These are phyloP conservation scores for Bipolaris oryzae DNA, from an alignment of 2,329 filamentous ascomycete species.

Conservation along the genomic window DNA sequence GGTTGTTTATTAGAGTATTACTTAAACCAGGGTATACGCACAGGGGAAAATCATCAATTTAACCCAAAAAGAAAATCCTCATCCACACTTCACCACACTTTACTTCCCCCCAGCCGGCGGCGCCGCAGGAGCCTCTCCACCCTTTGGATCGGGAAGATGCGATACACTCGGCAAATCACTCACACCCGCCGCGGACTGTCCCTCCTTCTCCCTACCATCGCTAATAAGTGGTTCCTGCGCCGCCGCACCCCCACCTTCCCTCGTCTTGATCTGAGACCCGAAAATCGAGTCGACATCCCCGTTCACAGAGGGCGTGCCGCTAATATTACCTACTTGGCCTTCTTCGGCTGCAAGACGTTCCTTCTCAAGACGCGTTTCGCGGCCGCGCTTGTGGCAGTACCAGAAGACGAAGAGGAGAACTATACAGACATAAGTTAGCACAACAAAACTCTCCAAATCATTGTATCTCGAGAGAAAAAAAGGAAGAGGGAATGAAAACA, in stretches of 20 bases:
- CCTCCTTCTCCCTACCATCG: conserved; percentile 31
- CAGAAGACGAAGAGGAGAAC: conserved; percentile 93
- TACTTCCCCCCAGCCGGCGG: conserved; percentile 21
- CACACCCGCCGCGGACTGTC: conserved; percentile 27
- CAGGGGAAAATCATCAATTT: conserved; percentile 22
- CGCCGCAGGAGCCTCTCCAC: conserved; percentile 23
- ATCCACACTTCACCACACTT: neutral
- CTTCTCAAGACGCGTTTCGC: conserved; percentile 77
- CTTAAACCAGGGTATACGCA: conserved; percentile 20
- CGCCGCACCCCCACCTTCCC: conserved; percentile 17
- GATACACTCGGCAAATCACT: conserved; percentile 45
- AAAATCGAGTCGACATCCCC: conserved; percentile 41
- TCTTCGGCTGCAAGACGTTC: conserved; percentile 53
- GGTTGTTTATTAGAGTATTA: no score
- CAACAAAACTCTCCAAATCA: no score
- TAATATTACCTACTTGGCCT: conserved; percentile 31
- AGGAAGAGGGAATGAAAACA: no score
- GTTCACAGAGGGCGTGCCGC: conserved; percentile 38
- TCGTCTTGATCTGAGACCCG: conserved; percentile 28
- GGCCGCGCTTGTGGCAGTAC: conserved; percentile 97
- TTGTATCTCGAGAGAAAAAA: no score
- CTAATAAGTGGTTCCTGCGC: conserved; percentile 27
- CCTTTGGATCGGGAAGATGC: conserved; percentile 44
- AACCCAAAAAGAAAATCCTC: conserved; percentile 15
- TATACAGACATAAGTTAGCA: conserved; percentile 21